Base-by-base conservation (phyloP, 2,329 filamentous ascomycete species). In the Clonostachys chloroleuca region DNA sequence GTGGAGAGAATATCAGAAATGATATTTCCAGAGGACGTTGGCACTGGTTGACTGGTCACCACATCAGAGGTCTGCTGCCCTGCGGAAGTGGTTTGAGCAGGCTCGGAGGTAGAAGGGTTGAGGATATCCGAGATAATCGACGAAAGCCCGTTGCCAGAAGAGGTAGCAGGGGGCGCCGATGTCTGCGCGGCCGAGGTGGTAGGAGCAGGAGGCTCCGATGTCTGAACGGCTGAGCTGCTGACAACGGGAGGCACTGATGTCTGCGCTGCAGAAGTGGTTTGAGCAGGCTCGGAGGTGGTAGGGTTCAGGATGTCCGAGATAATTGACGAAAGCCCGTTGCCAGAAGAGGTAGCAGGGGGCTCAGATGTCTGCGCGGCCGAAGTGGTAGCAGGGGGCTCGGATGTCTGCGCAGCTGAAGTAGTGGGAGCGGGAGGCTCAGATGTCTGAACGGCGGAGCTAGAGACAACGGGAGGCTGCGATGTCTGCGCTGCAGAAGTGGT, bases 261-360 rank as follows among this genome's bases (percentile, higher is more conserved):
- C 14, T n/a, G 14, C 36, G 14, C 36, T 3, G 14, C 36, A 14
- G 36, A n/a, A n/a, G 35, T 30, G 9, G 45, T 50, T 4, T 47
- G 37, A 24, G 52, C 53, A 24, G 40, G 43, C 16, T 50, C 44
- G 12, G 49, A 53, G 34, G 42, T 50, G 17, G 49, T 45, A 6
- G 52, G 49, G 18, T 45, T 42, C 12, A 51, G 47, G 17, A 44
- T 43, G 5, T 44, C 46, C 16, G 47, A 40, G 12, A 43, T 54
- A 5, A 46, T 14, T 12, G 46, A 43, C 3, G 46, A 42, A 5
- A 47, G 46, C 10, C 43, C 44, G 20, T 50, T 47, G 35, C 36
- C 47, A 39, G 36, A 18, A 12, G 9, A 24, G n/a, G 20, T 39
- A 6, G 40, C 14, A 34, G 45, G 17, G 16, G 45, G 40, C 40